Percentiles rank a stretch among this genome's conserved stretches.
Conservation (phyloP, 2,329 filamentous ascomycete species). For the Capronia americana region DNA sequence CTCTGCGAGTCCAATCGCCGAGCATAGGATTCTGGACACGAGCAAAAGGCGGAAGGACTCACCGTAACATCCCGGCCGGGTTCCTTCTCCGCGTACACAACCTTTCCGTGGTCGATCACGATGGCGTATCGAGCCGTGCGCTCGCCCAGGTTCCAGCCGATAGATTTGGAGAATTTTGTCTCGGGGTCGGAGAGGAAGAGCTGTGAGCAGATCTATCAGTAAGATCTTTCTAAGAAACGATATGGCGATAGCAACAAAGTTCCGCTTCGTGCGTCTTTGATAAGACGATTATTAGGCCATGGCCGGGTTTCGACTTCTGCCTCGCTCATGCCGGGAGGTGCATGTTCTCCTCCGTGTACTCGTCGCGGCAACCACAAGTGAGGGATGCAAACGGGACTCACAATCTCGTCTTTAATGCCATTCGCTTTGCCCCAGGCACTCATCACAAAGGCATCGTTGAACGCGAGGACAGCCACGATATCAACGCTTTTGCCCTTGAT, state of each 20-base stretch:
- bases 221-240: neutral
- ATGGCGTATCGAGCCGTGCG: slow-evolving; percentile 81
- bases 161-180: slow-evolving; percentile 75
- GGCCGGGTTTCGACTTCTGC: neutral
- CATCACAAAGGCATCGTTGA: slow-evolving; percentile 88
- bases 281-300: slow-evolving; percentile 7
- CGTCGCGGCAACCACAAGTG: neutral
- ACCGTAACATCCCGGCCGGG: slow-evolving; percentile 43
- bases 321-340: neutral
- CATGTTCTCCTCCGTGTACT: neutral
- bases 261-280: slow-evolving; percentile 11
- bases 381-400: slow-evolving; percentile 47
- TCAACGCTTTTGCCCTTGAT: slow-evolving; percentile 84
- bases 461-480: slow-evolving; percentile 78
- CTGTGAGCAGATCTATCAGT: slow-evolving; percentile 43
- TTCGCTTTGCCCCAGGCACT: slow-evolving; percentile 91
- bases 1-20: neutral
- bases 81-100: slow-evolving; percentile 81
- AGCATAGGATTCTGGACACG: neutral
- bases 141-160: slow-evolving; percentile 78
- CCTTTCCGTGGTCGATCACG: slow-evolving; percentile 81
- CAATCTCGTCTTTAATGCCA: slow-evolving; percentile 72
- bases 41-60: slow-evolving; percentile 23
- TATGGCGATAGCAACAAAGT: neutral
- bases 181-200: slow-evolving; percentile 79